Base-by-base conservation (phyloP, 2,329 filamentous ascomycete species). In the Lecanoromycetidae sp. region DNA sequence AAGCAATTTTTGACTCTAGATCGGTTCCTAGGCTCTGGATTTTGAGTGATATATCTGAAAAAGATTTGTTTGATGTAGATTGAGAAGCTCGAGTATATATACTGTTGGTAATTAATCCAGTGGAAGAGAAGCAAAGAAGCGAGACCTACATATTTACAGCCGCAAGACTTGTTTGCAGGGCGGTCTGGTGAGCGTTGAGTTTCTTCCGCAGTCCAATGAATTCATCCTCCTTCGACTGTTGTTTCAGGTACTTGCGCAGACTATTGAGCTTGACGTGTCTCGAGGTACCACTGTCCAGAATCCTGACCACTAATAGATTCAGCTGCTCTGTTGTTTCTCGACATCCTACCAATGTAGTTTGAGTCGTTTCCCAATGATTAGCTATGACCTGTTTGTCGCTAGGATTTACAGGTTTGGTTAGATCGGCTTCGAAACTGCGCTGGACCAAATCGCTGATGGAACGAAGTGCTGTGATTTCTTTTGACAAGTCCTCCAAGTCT, bases 401-500 rank as follows among this genome's bases (percentile, higher is more conserved):
- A 19, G 23, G n/a, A 26, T 29, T 17, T 17, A 27, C 19, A 7
- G n/a, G 17, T 2, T 15, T n/a, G 6, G 25, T 26, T 29, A 26
- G 10, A 29, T 40, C 38, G n/a, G 7, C 38, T 26, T 40, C 25
- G 38, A 40, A 40, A 27, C 38, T 29, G n/a, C 25, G 38, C 22
- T 40, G 27, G 25, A 45, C 30, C 22, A 35, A 10, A 20, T 45
- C 34, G 23, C 33, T 45, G 10, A 38, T 33, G 3, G 43, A 20
- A 20, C 22, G 13, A 19, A 50, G 33, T 6, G 50, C 47, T 17
- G 41, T 38, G 22, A 52, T 26, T 17, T 52, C 50, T 8, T 43
- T 37, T 8, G 26, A 30, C 34, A 53, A 34, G n/a, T 29, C 33
- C 22, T 33, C 32, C 6, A 51, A 15, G 8, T 49, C 46, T 23